Evolutionary conservation across 352 stramenopile species (phyloP).

Genomic region (Globisporangium echinulatum): DNA sequence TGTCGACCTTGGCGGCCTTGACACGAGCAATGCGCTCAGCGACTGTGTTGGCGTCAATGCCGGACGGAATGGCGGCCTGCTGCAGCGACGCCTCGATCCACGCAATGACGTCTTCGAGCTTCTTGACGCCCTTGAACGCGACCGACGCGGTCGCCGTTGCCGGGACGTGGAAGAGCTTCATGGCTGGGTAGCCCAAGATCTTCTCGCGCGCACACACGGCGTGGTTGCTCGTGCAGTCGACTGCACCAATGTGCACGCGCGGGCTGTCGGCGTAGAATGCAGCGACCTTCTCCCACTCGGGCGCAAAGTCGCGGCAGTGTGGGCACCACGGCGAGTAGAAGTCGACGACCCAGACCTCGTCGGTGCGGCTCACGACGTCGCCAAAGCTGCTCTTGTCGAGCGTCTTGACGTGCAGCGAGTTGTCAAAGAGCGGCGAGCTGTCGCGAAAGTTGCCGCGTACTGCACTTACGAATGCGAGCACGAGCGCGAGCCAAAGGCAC

Average conservation of each 20-base stretch:
- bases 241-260: conserved; percentile 54
- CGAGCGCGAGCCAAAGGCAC: neutral
- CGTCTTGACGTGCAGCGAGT: conserved; percentile 50
- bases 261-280: conserved; percentile 51
- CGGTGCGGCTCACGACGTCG: conserved; percentile 31
- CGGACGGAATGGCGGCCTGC: conserved; percentile 39
- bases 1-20: conserved; percentile 19
- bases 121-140: conserved; percentile 16
- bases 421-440: conserved; percentile 49
- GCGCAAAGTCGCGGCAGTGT: conserved; percentile 73
- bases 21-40: conserved; percentile 36
- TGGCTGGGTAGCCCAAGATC: conserved; percentile 50
- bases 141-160: conserved; percentile 15
- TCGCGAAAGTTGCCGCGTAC: conserved; percentile 25
- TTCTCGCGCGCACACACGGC: conserved; percentile 55
- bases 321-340: conserved; percentile 84
- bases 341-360: conserved; percentile 69
- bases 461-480: neutral
- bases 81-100: conserved; percentile 57
- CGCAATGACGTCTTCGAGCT: conserved; percentile 36
- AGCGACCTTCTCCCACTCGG: conserved; percentile 59
- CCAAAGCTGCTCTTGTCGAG: conserved; percentile 32
- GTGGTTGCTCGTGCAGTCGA: conserved; percentile 63
- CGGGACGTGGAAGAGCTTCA: conserved; percentile 72
- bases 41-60: conserved; percentile 38